Evolutionary conservation across 129 eudicot species (phyloP), one percentile per base, ranked within the genome.

Genomic region (Flaveria brownii): DNA sequence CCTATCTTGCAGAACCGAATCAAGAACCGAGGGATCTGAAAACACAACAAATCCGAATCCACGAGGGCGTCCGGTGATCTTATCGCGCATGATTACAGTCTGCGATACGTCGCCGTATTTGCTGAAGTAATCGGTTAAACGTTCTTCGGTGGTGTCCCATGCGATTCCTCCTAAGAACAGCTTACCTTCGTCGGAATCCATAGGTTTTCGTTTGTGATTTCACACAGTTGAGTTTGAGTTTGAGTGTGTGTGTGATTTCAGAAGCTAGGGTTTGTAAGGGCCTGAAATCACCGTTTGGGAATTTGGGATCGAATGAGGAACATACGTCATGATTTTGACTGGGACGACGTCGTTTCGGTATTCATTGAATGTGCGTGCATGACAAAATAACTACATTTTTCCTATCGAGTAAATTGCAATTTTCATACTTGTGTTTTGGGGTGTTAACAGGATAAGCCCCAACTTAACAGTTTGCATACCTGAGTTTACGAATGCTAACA

Each of bases 31-130:
- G 16, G 97, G 86, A 79, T 91, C 97, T 26, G 92, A 77, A 75
- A 81, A 91, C 2, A 87, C 85, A 23, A 88, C 88, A 60, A 91
- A 91, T 0, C 95, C 97, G 28, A 91, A 91, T 15, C 97, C 97
- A 30, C 97, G 84, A 3, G 97, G 88, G 7, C 84, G 87, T 0
- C 94, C 95, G n/a, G 97, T 88, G 45, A 56, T 82, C 74, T 85
- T 84, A 60, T 91, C 97, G 20, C 81, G 82, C 95, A 91, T 83
- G 71, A 91, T 88, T 1, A 88, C 89, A 2, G 90, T 81, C 78
- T 91, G 86, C 0, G 87, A 79, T 0, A 91, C 86, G 26, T 83
- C 95, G 13, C 97, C 97, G 84, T 85, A 91, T 69, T 88, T 85
- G 73, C 81, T 68, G 67, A 91, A 91, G 80, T 91, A 78, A 46